A percentile compares a stretch with the other conserved stretches of the same genome.
Evolutionary conservation across 163 green algal genomes (phyloP).

Genomic region (Trebouxia gelatinosa): DNA sequence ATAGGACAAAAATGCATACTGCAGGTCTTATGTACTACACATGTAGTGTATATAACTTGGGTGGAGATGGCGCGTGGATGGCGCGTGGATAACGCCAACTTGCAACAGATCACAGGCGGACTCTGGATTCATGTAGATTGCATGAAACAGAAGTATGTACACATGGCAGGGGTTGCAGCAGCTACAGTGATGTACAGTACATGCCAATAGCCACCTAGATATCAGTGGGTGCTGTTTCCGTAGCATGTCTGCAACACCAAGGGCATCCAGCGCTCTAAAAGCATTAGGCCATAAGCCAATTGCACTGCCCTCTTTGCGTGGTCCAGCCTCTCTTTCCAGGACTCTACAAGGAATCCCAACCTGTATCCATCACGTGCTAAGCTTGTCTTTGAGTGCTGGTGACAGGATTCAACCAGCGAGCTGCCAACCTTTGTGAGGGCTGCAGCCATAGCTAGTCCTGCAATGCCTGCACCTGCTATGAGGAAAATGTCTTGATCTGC

Average conservation of each 20-base stretch:
- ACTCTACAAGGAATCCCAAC: conserved; percentile 56
- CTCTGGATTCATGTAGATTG: no score
- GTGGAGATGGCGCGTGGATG: no score
- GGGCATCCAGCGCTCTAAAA: conserved; percentile 67
- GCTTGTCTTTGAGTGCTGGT: no score
- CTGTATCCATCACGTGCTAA: no score
- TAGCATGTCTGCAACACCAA: conserved; percentile 62
- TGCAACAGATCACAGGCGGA: no score
- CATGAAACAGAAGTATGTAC: neutral
- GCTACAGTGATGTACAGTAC: neutral
- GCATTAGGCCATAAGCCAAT: conserved; percentile 78
- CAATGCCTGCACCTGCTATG: conserved; percentile 72
- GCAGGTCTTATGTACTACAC: no score
- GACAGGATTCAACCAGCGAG: no score
- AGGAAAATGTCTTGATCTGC: conserved; percentile 42
- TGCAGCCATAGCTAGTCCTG: conserved; percentile 69
- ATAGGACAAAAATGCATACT: no score
- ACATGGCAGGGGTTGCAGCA: neutral
- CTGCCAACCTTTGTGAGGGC: conserved; percentile 63
- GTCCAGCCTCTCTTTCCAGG: conserved; percentile 48
- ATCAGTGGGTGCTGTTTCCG: conserved; percentile 50
- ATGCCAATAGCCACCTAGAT: conserved; percentile 27
- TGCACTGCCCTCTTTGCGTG: conserved; percentile 54
- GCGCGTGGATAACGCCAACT: no score
- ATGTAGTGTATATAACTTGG: no score